phyloP scores from a whole-genome alignment of 148 eudicot species.

The Spergularia bocconei region DNA sequence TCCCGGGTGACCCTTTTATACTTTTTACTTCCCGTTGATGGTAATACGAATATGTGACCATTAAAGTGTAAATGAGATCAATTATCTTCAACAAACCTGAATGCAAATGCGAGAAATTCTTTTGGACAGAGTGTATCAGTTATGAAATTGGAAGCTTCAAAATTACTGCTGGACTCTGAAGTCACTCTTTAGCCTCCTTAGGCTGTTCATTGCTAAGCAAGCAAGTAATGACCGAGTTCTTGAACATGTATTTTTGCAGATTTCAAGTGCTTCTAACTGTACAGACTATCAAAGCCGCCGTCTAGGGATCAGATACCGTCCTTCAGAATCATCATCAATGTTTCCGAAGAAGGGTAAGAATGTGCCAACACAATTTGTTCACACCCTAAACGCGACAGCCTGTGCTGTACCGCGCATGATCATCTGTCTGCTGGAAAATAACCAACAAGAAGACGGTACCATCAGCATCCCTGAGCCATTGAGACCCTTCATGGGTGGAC shows the following conservation, averaged over 20 bases:
- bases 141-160: no score
- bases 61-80: no score
- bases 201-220: no score
- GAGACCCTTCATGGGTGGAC: slow-evolving; percentile 89
- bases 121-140: no score
- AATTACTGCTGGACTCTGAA: no score
- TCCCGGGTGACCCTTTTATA: no score
- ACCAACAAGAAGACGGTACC: slow-evolving; percentile 86
- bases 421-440: slow-evolving; percentile 84
- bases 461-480: slow-evolving; percentile 66
- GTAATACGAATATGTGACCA: no score
- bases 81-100: no score
- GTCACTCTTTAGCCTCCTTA: background rate
- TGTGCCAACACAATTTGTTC: slow-evolving; percentile 68
- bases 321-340: slow-evolving; percentile 39
- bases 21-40: no score
- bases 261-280: slow-evolving; percentile 93
- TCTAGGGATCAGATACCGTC: slow-evolving; percentile 78
- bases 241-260: slow-evolving; percentile 37
- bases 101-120: no score
- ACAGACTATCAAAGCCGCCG: slow-evolving; percentile 92
- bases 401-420: slow-evolving; percentile 96
- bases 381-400: slow-evolving; percentile 91
- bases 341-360: slow-evolving; percentile 58
- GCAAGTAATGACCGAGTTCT: background rate